Evolutionary conservation across 331 rosid genomes (phyloP).

Genomic region (Telfairia occidentalis): DNA sequence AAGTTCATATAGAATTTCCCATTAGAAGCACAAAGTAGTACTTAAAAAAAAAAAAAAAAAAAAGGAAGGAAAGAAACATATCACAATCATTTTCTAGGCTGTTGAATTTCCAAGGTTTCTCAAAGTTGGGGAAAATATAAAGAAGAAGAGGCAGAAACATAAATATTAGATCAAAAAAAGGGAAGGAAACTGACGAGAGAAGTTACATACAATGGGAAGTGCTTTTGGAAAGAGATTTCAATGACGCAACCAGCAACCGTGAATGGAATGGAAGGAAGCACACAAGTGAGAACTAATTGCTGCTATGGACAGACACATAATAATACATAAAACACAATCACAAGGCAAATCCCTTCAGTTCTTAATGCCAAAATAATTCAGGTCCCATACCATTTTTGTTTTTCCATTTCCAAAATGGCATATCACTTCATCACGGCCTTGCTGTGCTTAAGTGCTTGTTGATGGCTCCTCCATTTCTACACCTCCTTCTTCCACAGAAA

Average conservation of each 20-base stretch:
- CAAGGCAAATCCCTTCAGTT: constrained; percentile 27
- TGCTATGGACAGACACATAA: constrained; percentile 19
- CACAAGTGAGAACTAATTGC: constrained; percentile 1
- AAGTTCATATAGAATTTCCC: background rate
- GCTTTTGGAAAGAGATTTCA: background rate
- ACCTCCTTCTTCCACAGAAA: constrained; percentile 36
- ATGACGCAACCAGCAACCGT: background rate
- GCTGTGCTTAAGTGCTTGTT: background rate
- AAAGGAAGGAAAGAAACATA: background rate
- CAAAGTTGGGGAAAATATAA: too few species aligned
- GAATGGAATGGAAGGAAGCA: background rate
- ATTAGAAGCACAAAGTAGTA: background rate
- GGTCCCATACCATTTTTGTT: constrained; percentile 20
- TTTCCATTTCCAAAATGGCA: constrained; percentile 11
- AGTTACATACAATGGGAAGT: constrained; percentile 8
- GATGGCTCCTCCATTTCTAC: constrained; percentile 26
- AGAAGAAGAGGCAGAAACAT: background rate
- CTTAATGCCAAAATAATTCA: constrained; percentile 25
- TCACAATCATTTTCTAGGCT: background rate
- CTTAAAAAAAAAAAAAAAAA: background rate
- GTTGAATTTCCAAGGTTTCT: background rate
- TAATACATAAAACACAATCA: constrained; percentile 43
- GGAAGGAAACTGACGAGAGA: background rate
- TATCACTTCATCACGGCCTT: background rate
- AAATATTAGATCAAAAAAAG: background rate